phyloP scores from a whole-genome alignment of 176 grass and related monocot genomes.

The Alloteropsis semialata region DNA sequence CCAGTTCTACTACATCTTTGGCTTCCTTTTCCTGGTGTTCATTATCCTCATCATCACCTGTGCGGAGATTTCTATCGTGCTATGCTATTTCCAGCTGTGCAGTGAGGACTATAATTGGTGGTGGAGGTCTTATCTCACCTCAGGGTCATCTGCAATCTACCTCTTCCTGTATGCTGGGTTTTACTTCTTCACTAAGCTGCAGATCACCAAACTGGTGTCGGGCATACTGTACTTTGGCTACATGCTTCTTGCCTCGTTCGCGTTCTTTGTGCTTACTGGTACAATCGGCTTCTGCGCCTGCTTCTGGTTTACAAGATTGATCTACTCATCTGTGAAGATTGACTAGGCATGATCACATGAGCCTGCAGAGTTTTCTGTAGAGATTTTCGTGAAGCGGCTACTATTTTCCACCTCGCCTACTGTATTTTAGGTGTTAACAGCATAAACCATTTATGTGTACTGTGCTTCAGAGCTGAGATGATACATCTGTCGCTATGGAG shows the following conservation, averaged over 20 bases:
- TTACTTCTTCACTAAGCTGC: slow-evolving; percentile 47
- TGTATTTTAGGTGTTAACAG: slow-evolving; percentile 18
- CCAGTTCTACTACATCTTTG: slow-evolving; percentile 46
- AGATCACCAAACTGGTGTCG: slow-evolving; percentile 34
- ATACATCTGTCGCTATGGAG: background rate
- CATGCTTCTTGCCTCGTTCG: slow-evolving; percentile 34
- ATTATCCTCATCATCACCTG: slow-evolving; percentile 41
- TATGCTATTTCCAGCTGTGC: slow-evolving; percentile 41
- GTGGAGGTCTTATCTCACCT: slow-evolving; percentile 44
- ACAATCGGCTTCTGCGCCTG: slow-evolving; percentile 34
- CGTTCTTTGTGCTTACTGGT: slow-evolving; percentile 34
- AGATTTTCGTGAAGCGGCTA: background rate
- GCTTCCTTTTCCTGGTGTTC: slow-evolving; percentile 43
- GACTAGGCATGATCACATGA: background rate
- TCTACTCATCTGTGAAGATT: slow-evolving; percentile 45
- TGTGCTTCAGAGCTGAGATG: background rate
- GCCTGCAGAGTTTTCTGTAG: background rate
- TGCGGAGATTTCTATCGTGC: slow-evolving; percentile 29
- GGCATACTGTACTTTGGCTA: slow-evolving; percentile 41
- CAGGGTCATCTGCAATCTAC: slow-evolving; percentile 39
- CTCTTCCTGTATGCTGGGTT: slow-evolving; percentile 40
- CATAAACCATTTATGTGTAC: slow-evolving; percentile 16
- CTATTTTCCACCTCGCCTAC: background rate
- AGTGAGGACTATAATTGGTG: slow-evolving; percentile 46
- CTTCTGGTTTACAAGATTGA: slow-evolving; percentile 38